phyloP scores from a whole-genome alignment of 139 green algal genomes.

The Diplosphaera chodatii region DNA sequence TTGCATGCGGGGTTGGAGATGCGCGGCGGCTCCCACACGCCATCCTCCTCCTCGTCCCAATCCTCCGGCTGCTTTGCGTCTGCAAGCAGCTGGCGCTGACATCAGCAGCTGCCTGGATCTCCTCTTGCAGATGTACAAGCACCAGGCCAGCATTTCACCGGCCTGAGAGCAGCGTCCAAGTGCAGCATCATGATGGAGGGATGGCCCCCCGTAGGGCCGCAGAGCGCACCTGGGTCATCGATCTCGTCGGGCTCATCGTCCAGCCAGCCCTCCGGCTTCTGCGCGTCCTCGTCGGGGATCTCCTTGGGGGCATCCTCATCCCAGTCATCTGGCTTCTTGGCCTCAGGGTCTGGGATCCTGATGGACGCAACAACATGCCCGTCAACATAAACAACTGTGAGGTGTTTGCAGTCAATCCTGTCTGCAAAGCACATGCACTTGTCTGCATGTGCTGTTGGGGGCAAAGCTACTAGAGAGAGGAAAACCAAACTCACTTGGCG shows the following conservation, averaged over 20 bases:
- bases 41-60: conserved; percentile 95
- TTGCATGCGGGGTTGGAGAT: conserved; percentile 73
- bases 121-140: too few relatives aligned
- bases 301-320: conserved; percentile 66
- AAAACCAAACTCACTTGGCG: conserved; percentile 33
- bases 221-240: conserved; percentile 51
- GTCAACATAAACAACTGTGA: too few relatives aligned
- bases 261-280: conserved; percentile 87
- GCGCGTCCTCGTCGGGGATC: conserved; percentile 71
- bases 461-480: background rate
- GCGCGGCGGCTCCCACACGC: conserved; percentile 78
- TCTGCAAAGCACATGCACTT: too few relatives aligned
- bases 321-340: conserved; percentile 84
- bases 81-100: too few relatives aligned
- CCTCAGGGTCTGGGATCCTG: conserved; percentile 79
- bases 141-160: too few relatives aligned
- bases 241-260: conserved; percentile 79
- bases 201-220: background rate
- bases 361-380: background rate
- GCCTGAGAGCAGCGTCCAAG: background rate
- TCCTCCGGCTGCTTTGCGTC: conserved; percentile 76
- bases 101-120: too few relatives aligned
- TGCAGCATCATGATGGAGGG: background rate
- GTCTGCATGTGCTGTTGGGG: too few relatives aligned
- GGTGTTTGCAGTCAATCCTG: too few relatives aligned